Percentiles rank a stretch among this genome's conserved stretches.
Evolutionary conservation across 345 rosid genomes (phyloP).

Genomic region (Populus deltoides): DNA sequence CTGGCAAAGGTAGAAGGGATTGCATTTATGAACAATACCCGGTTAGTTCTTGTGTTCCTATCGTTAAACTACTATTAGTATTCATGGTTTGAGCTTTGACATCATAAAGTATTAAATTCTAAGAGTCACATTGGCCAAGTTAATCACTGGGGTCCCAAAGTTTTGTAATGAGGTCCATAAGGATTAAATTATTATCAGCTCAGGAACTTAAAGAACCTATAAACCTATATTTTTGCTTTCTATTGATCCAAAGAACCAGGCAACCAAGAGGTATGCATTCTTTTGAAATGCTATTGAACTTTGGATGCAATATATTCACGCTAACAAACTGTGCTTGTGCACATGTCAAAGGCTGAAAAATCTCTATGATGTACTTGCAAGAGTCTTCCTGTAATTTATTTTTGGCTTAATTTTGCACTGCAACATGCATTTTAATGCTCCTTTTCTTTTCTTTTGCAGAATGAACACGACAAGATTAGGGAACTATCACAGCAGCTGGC

Average conservation of each 20-base stretch:
- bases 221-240: neutral
- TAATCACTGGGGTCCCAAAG: neutral
- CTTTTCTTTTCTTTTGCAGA: constrained; percentile 37
- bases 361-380: neutral
- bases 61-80: neutral
- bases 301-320: neutral
- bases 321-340: neutral
- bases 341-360: neutral
- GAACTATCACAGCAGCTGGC: constrained; percentile 93
- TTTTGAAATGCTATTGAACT: neutral
- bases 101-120: neutral
- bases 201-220: neutral
- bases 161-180: neutral
- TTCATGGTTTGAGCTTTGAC: neutral
- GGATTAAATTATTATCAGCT: neutral
- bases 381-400: neutral
- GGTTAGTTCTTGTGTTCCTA: constrained; percentile 49
- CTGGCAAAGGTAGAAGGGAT: constrained; percentile 87
- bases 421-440: neutral
- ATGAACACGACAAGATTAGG: constrained; percentile 87
- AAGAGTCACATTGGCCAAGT: neutral
- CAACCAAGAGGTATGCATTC: neutral
- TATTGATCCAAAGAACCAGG: neutral
- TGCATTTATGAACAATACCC: constrained; percentile 96
- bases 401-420: neutral